Conservation (phyloP, 108 stramenopile species). For the Discostella stelligeroides region DNA sequence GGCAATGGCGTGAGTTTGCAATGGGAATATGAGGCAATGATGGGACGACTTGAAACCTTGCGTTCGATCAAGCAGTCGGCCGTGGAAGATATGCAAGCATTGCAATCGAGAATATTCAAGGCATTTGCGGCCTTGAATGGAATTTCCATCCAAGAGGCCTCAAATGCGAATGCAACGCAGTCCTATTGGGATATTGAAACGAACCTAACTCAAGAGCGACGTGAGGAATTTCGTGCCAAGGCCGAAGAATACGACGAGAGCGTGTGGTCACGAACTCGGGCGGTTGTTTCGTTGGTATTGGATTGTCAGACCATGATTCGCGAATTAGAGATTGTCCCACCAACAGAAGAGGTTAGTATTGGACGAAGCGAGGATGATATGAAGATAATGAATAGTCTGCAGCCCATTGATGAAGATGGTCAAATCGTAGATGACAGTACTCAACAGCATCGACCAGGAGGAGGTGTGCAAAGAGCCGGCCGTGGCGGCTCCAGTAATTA, state of each 20-base stretch:
- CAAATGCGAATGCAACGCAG: conserved; percentile 23
- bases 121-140: conserved; percentile 62
- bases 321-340: conserved; percentile 71
- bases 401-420: conserved; percentile 12
- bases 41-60: conserved; percentile 62
- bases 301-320: conserved; percentile 84
- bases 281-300: conserved; percentile 67
- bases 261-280: conserved; percentile 58
- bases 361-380: conserved; percentile 44
- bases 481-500: conserved; percentile 35
- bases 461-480: not conserved
- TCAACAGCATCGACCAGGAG: not conserved
- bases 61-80: conserved; percentile 46
- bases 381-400: conserved; percentile 48
- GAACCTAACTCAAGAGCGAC: conserved; percentile 60
- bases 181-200: conserved; percentile 67
- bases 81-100: conserved; percentile 56
- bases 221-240: conserved; percentile 64
- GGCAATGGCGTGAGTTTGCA: conserved; percentile 51
- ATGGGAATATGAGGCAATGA: conserved; percentile 65
- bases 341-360: conserved; percentile 16
- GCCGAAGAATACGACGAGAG: conserved; percentile 74
- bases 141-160: conserved; percentile 22
- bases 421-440: no score
- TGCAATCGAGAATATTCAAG: conserved; percentile 57